These are phyloP conservation scores for Lonicera japonica DNA, from an alignment of 129 eudicot genomes.

Conservation along the genomic window DNA sequence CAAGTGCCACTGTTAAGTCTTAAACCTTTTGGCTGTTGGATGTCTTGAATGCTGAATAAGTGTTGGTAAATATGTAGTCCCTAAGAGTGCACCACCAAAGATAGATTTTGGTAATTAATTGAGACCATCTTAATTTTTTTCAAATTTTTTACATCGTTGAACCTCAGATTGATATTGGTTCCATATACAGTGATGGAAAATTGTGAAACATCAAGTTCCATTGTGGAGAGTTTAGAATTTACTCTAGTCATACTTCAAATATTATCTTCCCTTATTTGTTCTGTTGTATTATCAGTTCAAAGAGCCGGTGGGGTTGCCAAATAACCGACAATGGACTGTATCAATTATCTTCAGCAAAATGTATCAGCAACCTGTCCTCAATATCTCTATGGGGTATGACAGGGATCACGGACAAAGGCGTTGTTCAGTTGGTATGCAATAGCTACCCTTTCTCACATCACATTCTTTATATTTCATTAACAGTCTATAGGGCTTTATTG, in stretches of 20 bases:
- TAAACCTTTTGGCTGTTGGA: no score
- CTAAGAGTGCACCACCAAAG: no score
- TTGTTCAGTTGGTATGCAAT: slow-evolving; percentile 65
- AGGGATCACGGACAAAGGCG: slow-evolving; percentile 80
- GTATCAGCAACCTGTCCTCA: slow-evolving; percentile 66
- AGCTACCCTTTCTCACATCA: neutral
- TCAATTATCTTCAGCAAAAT: slow-evolving; percentile 72
- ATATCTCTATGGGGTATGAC: slow-evolving; percentile 93
- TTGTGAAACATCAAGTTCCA: neutral
- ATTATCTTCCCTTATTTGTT: neutral
- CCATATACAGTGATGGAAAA: neutral
- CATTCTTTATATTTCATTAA: neutral
- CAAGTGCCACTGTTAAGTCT: no score
- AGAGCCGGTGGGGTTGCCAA: slow-evolving; percentile 98
- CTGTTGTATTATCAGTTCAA: slow-evolving; percentile 51
- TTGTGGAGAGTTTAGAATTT: neutral
- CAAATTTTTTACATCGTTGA: no score
- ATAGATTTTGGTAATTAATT: no score
- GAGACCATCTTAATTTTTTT: no score
- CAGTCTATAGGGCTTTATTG: slow-evolving; percentile 3
- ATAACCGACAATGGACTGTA: slow-evolving; percentile 76
- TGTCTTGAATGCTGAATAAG: no score
- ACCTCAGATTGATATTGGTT: neutral
- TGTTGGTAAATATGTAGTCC: no score
- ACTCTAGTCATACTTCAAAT: no score